Evolutionary conservation across 169 alveolate species (phyloP).

Genomic region (Blepharisma undulans): DNA sequence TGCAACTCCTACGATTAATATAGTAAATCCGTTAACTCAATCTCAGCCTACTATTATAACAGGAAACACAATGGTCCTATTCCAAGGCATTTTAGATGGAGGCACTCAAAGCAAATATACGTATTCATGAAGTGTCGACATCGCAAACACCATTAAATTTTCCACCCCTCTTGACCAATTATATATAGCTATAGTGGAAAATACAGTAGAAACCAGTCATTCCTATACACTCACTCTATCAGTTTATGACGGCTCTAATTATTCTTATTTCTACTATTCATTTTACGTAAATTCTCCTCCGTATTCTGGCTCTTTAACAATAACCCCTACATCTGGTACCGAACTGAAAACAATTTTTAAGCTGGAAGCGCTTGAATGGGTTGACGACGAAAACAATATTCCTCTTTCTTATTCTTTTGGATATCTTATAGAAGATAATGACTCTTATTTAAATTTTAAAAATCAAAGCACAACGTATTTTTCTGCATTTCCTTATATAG

Average conservation of each 20-base stretch:
- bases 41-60: not conserved
- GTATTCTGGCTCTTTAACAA: not conserved
- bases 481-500: not conserved
- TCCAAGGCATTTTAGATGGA: not conserved
- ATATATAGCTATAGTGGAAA: not conserved
- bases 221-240: not conserved
- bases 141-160: not conserved
- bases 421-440: not conserved
- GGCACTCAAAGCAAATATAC: not conserved
- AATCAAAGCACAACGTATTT: not conserved
- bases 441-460: not conserved
- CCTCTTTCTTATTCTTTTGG: slow-evolving; percentile 23
- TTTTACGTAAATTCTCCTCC: slow-evolving; percentile 2
- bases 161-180: not conserved
- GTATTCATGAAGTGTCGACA: not conserved
- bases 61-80: not conserved
- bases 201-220: not conserved
- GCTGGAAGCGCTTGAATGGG: not conserved
- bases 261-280: not conserved
- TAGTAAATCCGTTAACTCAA: not conserved
- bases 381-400: not conserved
- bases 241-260: not conserved
- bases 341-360: not conserved
- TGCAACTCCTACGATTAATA: not conserved
- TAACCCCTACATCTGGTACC: not conserved